Evolutionary conservation across 352 stramenopile species (phyloP), one percentile per base, ranked within the genome.

Genomic region (Pythium rhizo-oryzae): DNA sequence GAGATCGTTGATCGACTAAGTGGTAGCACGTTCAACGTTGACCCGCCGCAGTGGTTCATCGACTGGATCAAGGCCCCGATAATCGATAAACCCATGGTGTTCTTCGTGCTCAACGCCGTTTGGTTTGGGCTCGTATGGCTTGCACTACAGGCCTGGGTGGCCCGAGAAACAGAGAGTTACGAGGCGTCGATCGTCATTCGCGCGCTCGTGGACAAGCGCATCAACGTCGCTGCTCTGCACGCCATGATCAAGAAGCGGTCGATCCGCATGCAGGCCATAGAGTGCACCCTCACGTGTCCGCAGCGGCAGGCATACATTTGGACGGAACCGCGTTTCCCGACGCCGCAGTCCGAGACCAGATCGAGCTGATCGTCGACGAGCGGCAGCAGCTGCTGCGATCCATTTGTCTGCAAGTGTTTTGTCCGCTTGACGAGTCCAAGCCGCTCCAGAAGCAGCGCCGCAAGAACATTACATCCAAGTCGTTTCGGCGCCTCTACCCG

Each of bases 1-100:
- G 93, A 98, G 54, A 66, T 99, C 47, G 72, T 99, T 12, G 97
- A 99, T 77, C 85, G 96, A 47, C 76, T 99, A 30, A 99, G 93
- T 28, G 96, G 96, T 9, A 81, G 90, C 8, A 81, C 77, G 6
- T 99, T 97, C 81, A 93, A 95, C 53, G 84, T 99, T 16, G 74
- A 94, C 0, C 96, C 96, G 68, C 80, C 92, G 28, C 70, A 73
- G 35, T 98, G 90, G 92, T 87, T 96, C 53, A 51, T 92, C 33
- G 70, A 88, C 52, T 93, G 77, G 74, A 81, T 94, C 54, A 88
- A 90, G 54, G 80, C 77, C 47, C 82, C 85, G 52, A 71, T 94
- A 24, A 79, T 93, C 35, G 80, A 86, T 50, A 58, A 69, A 12
- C 83, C 80, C 1, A 61, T 78, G 12, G 67, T 99, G 15, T 80